Percentiles rank a stretch among this genome's conserved stretches.
These are phyloP conservation scores for Mariannaea sp. DNA, from an alignment of 2,329 filamentous ascomycete genomes.

Conservation along the genomic window DNA sequence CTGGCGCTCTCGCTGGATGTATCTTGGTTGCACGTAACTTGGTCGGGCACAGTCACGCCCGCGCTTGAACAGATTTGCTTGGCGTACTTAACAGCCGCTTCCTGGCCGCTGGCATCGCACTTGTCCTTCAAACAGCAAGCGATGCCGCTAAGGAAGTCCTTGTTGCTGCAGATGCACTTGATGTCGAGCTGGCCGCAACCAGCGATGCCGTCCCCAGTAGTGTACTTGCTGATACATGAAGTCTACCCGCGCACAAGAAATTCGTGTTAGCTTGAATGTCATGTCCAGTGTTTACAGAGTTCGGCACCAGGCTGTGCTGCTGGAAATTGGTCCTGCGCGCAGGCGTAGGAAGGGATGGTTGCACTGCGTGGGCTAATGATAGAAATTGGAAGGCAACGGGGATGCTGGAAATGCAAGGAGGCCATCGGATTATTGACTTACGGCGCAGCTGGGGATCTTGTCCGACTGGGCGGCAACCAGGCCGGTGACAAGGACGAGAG, in stretches of 20 bases:
- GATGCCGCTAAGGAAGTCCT: conserved; percentile 46
- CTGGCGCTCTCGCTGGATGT: conserved; percentile 11
- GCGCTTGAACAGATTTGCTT: conserved; percentile 45
- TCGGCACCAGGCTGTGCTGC: too few relatives aligned
- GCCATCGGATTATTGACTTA: conserved; percentile 35
- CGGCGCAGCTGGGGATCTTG: conserved; percentile 46
- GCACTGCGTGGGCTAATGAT: too few relatives aligned
- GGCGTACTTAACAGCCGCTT: conserved; percentile 45
- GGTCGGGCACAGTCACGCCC: conserved; percentile 43
- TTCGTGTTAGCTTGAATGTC: too few relatives aligned
- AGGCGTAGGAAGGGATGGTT: too few relatives aligned
- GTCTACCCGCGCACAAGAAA: conserved; percentile 32
- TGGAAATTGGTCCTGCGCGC: too few relatives aligned
- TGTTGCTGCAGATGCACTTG: conserved; percentile 49
- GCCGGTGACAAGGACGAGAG: conserved; percentile 40
- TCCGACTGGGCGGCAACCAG: conserved; percentile 43
- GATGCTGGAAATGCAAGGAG: conserved; percentile 2
- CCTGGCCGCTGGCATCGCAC: conserved; percentile 43
- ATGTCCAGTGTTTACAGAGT: too few relatives aligned
- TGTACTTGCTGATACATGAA: conserved; percentile 42
- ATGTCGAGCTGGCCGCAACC: conserved; percentile 47
- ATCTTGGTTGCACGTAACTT: conserved; percentile 43
- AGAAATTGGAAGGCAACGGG: neutral
- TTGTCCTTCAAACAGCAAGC: conserved; percentile 48
- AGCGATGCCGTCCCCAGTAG: conserved; percentile 42